Base-by-base conservation (phyloP, 805 yeast genomes). In the Deakozyma indianensis region DNA sequence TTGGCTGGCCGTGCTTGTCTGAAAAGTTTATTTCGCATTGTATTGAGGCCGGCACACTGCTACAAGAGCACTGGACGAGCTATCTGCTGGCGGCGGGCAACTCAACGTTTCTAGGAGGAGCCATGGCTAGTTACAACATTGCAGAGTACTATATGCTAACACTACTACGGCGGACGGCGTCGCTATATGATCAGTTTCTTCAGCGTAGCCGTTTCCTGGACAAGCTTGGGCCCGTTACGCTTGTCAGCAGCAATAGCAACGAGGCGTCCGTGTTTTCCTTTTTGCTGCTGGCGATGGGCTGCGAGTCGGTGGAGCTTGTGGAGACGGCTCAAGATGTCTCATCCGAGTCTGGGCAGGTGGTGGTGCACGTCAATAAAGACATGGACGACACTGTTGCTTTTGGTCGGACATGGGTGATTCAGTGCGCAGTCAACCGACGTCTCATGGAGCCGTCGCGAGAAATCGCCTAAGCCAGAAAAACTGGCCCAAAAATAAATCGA, bases 1-100 rank as follows among this genome's bases (percentile, higher is more conserved):
- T 86, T 41, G 88, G 90, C 2, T 86, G 95, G 95, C 96, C 96
- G 1, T 71, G 83, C 18, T 55, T 87, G 24, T 77, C 84, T 2
- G 71, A 73, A 46, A 56, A 61, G 5, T 86, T 73, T 51, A 64
- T 85, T 2, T 56, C 59, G 3, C 80, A 78, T 47, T 70, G 80
- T 46, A 53, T 74, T 2, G 51, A 55, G 1, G 55, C 56, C 42
- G 47, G 52, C 1, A 23, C 48, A 23, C 43, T 67, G 47, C 45
- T 67, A 3, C 48, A 55, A 0, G 49, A 59, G 22, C 7, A 32
- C 40, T 74, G 90, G 74, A 60, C 59, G 2, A 64, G 70, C 2
- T 86, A 77, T 57, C 54, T 81, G 1, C 62, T 86, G 16, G 82
- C 94, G 1, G 75, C 92, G 0, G 96, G 96, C 0, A 74, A 71